Evolutionary conservation across 306 rosid species (phyloP), one percentile per base, ranked within the genome.

Genomic region (Quercus engelmannii): DNA sequence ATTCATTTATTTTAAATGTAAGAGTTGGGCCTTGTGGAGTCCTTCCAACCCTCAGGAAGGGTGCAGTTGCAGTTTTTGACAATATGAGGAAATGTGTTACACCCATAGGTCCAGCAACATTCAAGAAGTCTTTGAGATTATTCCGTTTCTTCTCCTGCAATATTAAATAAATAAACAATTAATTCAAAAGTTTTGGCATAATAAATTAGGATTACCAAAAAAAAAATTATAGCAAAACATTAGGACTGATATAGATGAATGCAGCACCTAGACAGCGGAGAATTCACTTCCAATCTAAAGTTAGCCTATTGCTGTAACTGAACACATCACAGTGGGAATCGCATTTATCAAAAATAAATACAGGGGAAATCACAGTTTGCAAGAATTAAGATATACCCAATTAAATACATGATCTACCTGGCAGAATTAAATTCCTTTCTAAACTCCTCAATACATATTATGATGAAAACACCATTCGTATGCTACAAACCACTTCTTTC

Each of bases 11-110:
- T 85, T 90, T 96, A 78, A 91, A 96, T 12, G 94, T 87, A 75
- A 93, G 97, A 77, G 99, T 93, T 17, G 98, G 97, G 20, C 99
- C 99, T 83, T 93, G 99, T 21, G 99, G 98, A 35, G 98, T 89
- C 72, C 92, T 93, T 55, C 92, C 99, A 46, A 93, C 99, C 79
- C 96, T 92, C 85, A 93, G 80, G 85, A 89, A 91, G 5, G 99
- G 91, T 7, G 92, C 79, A 52, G 88, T 21, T 57, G 86, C 79
- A 77, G 99, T 93, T 89, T 96, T 96, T 30, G 99, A 93, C 85
- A 96, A 79, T 64, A 96, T 91, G 87, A 96, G 91, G 83, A 96
- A 96, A 84, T 96, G 99, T 0, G 99, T 90, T 58, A 93, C 98
- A 64, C 99, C 98, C 94, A 91, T 89, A 20, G 99, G 98, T 68